phyloP scores from a whole-genome alignment of 2,329 filamentous ascomycete genomes.

The Cladosporium sp. region DNA sequence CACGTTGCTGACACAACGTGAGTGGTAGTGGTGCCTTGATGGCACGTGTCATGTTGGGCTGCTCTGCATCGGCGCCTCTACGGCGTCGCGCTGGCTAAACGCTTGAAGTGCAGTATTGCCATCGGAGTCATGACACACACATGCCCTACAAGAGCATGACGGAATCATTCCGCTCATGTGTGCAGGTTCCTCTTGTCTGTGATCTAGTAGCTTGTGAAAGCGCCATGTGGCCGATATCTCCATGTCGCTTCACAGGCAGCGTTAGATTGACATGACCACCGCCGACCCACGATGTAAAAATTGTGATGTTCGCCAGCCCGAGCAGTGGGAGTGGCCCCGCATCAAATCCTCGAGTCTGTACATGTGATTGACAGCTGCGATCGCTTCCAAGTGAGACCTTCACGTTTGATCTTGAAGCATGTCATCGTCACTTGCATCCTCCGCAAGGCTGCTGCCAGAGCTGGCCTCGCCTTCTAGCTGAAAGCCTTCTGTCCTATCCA shows the following conservation, averaged over 20 bases:
- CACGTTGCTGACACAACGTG: neutral
- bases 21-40: neutral
- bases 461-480: conserved; percentile 46
- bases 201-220: neutral
- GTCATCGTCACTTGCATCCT: conserved; percentile 12
- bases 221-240: neutral
- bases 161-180: neutral
- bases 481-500: conserved; percentile 65
- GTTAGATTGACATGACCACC: neutral
- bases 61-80: neutral
- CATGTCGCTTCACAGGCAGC: neutral
- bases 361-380: neutral
- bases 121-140: neutral
- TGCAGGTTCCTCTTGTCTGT: neutral
- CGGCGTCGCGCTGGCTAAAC: neutral
- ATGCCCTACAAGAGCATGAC: neutral
- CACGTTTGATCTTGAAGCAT: conserved; percentile 11
- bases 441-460: conserved; percentile 10
- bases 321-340: neutral
- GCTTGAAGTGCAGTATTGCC: neutral
- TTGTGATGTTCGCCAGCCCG: neutral
- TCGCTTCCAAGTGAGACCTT: neutral
- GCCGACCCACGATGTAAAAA: neutral
- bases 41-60: neutral
- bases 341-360: neutral